A percentile compares a stretch with the other conserved stretches of the same genome.
phyloP scores from a whole-genome alignment of 345 rosid species.

The Lepidium aucheri region DNA sequence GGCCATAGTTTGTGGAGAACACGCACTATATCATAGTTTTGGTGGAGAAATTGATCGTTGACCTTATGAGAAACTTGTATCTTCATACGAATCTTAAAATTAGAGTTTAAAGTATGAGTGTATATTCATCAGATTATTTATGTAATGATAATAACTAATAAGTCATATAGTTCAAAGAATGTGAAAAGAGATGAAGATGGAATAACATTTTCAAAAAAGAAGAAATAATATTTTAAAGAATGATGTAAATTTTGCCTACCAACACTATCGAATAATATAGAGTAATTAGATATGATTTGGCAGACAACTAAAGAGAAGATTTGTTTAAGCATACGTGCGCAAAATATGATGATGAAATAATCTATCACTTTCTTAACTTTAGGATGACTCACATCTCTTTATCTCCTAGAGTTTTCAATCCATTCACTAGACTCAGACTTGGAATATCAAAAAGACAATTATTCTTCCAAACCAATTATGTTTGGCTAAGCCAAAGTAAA shows the following conservation, averaged over 20 bases:
- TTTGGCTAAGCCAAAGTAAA: not conserved
- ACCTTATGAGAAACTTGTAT: too few species aligned
- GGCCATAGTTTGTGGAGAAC: too few species aligned
- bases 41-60: too few species aligned
- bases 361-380: conserved; percentile 13
- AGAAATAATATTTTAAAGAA: not conserved
- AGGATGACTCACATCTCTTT: conserved; percentile 9
- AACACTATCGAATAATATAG: conserved; percentile 9
- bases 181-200: not conserved
- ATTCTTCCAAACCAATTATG: not conserved
- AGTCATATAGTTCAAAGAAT: too few species aligned
- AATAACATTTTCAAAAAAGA: not conserved
- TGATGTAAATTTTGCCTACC: conserved; percentile 29
- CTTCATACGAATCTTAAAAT: too few species aligned
- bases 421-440: not conserved
- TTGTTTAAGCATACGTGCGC: conserved; percentile 8
- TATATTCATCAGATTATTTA: too few species aligned
- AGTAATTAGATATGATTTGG: not conserved
- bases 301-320: not conserved
- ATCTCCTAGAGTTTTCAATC: conserved; percentile 11
- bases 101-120: too few species aligned
- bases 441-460: conserved; percentile 8
- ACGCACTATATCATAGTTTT: too few species aligned
- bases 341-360: conserved; percentile 9
- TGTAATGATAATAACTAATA: too few species aligned